Base-by-base conservation (phyloP, 192 early-diverging fungal species). In the Fimicolochytrium jonesii region DNA sequence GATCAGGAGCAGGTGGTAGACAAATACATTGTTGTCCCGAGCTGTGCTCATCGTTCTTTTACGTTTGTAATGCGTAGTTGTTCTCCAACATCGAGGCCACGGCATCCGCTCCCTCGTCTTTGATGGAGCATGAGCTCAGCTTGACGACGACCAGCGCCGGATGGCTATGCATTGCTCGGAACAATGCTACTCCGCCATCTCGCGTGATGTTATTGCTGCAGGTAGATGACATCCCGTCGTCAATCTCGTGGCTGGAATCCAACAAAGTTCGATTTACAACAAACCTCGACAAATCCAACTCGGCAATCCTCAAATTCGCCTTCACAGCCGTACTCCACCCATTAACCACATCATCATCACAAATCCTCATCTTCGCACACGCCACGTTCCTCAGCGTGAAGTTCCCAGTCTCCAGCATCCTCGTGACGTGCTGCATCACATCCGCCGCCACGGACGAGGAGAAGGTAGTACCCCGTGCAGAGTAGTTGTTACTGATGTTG, bases 41-140 rank as follows among this genome's bases (percentile, higher is more conserved):
- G 23, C 1, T 18, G 1, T 13, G 11, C 17, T 49, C 17, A 49
- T 13, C 47, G 11, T 49, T 2, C n/a, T 31, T 36, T 18, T 44
- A 67, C 66, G 13, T 59, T 59, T 53, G 9, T 11, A 80, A 57
- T 23, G 45, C 53, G n/a, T 33, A 54, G 61, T 80, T 80, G 55
- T 72, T 61, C 34, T 42, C 26, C 36, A 80, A 46, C 68, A 80
- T 67, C 11, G 57, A 25, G 30, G 50, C 34, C 2, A 76, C 68
- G 0, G 78, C 78, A 47, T 72, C 72, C 9, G 75, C 75, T 37
- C 78, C 78, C 60, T 80, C 74, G 49, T 80, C 72, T 61, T 77
- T 75, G 6, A 80, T 68, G 23, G 70, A 37, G 49, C 75, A 77
- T 50, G 68, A 75, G 45, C 67, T 71, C 15, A 80, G 68, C 41